These are phyloP conservation scores for Tetragonia tetragonoides DNA, from an alignment of 148 eudicot species.

Conservation along the genomic window DNA sequence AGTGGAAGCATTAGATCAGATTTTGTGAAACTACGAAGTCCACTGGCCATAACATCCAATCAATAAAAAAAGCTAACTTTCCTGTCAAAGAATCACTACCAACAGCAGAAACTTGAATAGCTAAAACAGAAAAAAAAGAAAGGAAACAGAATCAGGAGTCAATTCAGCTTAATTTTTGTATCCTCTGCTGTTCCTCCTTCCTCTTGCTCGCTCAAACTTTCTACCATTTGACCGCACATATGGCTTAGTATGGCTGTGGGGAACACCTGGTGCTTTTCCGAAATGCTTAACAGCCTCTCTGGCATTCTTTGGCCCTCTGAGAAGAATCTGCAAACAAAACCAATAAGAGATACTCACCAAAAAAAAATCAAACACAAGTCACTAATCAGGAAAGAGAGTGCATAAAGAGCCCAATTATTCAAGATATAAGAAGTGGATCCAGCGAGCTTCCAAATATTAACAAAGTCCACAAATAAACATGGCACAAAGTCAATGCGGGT, in stretches of 20 bases:
- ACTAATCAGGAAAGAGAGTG: too few species aligned
- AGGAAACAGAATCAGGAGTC: neutral
- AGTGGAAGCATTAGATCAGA: neutral
- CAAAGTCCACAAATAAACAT: too few species aligned
- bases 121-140: conserved; percentile 18
- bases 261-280: conserved; percentile 48
- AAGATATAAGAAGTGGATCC: too few species aligned
- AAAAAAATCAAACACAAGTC: too few species aligned
- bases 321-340: conserved; percentile 34
- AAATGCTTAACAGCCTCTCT: conserved; percentile 44
- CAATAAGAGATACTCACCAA: neutral
- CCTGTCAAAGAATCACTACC: neutral
- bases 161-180: conserved; percentile 29
- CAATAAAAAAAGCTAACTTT: neutral
- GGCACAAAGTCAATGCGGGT: too few species aligned
- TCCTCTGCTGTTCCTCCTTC: conserved; percentile 49
- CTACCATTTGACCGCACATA: conserved; percentile 40
- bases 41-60: neutral
- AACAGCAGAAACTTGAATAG: neutral
- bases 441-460: too few species aligned
- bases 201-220: conserved; percentile 44
- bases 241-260: conserved; percentile 46
- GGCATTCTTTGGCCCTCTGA: conserved; percentile 46
- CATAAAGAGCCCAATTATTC: too few species aligned
- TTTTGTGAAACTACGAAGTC: neutral